Evolutionary conservation across 2,329 filamentous ascomycete species (phyloP).

Genomic region (Fusarium dlaminii): DNA sequence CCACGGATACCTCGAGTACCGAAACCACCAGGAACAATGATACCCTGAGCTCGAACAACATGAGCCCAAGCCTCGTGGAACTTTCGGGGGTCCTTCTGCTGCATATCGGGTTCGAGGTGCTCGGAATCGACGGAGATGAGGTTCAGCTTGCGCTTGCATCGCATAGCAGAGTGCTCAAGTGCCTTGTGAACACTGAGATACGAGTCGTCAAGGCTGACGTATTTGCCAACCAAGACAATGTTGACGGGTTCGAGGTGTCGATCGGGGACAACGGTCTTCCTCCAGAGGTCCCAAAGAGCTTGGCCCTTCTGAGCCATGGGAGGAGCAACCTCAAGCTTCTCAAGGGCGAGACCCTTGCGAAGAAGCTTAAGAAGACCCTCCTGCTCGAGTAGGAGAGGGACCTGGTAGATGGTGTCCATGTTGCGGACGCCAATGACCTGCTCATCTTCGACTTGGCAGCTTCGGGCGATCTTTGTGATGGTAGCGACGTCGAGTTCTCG

Average conservation of each 20-base stretch:
- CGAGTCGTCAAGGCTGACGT: slow-evolving; percentile 83
- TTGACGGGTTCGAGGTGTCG: slow-evolving; percentile 73
- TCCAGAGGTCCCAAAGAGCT: slow-evolving; percentile 83
- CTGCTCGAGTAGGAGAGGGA: slow-evolving; percentile 88
- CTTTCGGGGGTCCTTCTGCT: slow-evolving; percentile 70
- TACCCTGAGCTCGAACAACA: slow-evolving; percentile 70
- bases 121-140: slow-evolving; percentile 87
- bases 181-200: slow-evolving; percentile 86
- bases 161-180: slow-evolving; percentile 92
- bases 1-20: slow-evolving; percentile 81
- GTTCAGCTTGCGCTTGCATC: slow-evolving; percentile 80
- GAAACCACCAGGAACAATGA: slow-evolving; percentile 77
- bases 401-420: slow-evolving; percentile 91
- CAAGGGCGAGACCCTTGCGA: slow-evolving; percentile 70
- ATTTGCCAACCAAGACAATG: slow-evolving; percentile 94
- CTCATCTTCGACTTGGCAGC: slow-evolving; percentile 85
- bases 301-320: slow-evolving; percentile 69
- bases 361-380: slow-evolving; percentile 80
- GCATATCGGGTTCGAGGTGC: slow-evolving; percentile 76
- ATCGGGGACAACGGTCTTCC: slow-evolving; percentile 72
- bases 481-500: slow-evolving; percentile 76
- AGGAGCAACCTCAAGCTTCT: slow-evolving; percentile 62
- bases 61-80: slow-evolving; percentile 89
- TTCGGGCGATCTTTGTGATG: slow-evolving; percentile 86
- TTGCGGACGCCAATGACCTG: slow-evolving; percentile 92